Percentiles rank a stretch among this genome's conserved stretches.
These are phyloP conservation scores for Rhynchospora pubera DNA, from an alignment of 176 grass and related monocot species.

Conservation along the genomic window DNA sequence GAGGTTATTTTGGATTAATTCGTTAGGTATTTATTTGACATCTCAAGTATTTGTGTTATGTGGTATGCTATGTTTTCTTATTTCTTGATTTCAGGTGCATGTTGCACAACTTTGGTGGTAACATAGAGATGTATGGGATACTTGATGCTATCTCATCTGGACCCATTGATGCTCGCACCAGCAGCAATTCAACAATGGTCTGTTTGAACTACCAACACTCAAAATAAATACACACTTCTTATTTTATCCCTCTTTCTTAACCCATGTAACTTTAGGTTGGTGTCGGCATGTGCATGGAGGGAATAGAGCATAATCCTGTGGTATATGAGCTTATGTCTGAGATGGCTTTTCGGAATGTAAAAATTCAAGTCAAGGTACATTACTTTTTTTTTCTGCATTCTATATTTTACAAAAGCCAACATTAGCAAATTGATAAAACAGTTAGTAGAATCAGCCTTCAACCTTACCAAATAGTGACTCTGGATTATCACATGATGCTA, in stretches of 20 bases:
- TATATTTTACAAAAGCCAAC: not conserved
- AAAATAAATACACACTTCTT: conserved; percentile 4
- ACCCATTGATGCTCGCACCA: conserved; percentile 64
- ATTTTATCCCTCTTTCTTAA: not conserved
- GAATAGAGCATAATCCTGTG: conserved; percentile 98
- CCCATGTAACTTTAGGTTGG: conserved; percentile 51
- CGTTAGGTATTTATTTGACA: conserved; percentile 4
- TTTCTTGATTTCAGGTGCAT: conserved; percentile 70
- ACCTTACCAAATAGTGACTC: not conserved
- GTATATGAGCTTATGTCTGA: conserved; percentile 99
- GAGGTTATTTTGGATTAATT: not conserved
- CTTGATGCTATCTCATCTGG: conserved; percentile 82
- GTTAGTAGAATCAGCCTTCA: not conserved
- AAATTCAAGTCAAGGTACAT: conserved; percentile 75
- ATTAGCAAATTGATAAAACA: not conserved
- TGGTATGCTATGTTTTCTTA: not conserved
- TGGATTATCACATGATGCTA: not conserved
- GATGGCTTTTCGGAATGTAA: conserved; percentile 77
- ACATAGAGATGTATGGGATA: conserved; percentile 97
- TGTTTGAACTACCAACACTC: conserved; percentile 13
- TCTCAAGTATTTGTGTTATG: not conserved
- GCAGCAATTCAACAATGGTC: conserved; percentile 90
- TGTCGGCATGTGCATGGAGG: conserved; percentile 98
- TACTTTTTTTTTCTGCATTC: not conserved
- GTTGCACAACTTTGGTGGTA: conserved; percentile 98